Evolutionary conservation across 805 yeast genomes (phyloP).

Genomic region (Naumovozyma castellii): DNA sequence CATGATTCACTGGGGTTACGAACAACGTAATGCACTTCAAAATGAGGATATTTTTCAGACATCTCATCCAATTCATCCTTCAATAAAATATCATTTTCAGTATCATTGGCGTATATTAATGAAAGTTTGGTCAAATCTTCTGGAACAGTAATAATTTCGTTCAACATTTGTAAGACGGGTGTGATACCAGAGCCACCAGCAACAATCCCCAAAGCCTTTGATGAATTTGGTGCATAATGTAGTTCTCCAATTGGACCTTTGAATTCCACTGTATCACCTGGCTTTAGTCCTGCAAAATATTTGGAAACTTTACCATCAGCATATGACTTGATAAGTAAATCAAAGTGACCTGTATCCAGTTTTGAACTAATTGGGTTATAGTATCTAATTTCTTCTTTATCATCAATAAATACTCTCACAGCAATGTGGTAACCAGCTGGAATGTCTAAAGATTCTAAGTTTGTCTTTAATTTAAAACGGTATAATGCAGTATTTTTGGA

Average conservation of each 20-base stretch:
- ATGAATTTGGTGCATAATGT: slow-evolving; percentile 48
- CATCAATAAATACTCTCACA: slow-evolving; percentile 36
- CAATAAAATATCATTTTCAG: slow-evolving; percentile 66
- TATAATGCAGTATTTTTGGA: slow-evolving; percentile 64
- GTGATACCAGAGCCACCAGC: slow-evolving; percentile 90
- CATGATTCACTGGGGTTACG: slow-evolving; percentile 42
- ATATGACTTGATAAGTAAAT: slow-evolving; percentile 67
- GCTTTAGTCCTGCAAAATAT: slow-evolving; percentile 51
- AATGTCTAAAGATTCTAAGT: slow-evolving; percentile 50
- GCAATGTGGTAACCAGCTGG: slow-evolving; percentile 75
- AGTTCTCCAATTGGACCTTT: slow-evolving; percentile 77
- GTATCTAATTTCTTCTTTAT: slow-evolving; percentile 40
- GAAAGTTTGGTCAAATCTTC: slow-evolving; percentile 53
- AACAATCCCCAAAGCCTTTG: slow-evolving; percentile 53
- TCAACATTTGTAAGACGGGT: slow-evolving; percentile 75
- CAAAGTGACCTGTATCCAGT: slow-evolving; percentile 64
- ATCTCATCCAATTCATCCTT: slow-evolving; percentile 66
- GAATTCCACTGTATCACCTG: slow-evolving; percentile 60
- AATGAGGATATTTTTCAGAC: slow-evolving; percentile 50
- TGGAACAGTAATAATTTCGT: slow-evolving; percentile 59
- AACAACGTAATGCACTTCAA: slow-evolving; percentile 51
- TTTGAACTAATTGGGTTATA: slow-evolving; percentile 71
- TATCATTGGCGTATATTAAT: slow-evolving; percentile 63
- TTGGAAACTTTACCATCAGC: slow-evolving; percentile 61
- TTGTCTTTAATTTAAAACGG: slow-evolving; percentile 55